Evolutionary conservation across 2,329 filamentous ascomycete genomes (phyloP).

Genomic region (Fusarium citri): DNA sequence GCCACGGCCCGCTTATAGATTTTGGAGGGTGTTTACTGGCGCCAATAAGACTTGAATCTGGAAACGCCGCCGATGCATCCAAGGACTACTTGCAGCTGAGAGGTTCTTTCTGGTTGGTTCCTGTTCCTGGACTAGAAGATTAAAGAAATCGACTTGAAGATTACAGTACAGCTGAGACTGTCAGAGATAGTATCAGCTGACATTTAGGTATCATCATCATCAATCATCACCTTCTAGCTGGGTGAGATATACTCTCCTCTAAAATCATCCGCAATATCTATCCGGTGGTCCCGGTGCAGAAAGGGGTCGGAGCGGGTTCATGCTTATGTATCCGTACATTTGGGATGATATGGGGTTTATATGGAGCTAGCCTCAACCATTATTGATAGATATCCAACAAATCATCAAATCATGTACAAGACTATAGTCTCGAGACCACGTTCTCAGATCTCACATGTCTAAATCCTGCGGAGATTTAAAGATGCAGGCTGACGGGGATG

Average conservation of each 20-base stretch:
- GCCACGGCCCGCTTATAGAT: constrained; percentile 35
- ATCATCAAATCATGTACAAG: not conserved
- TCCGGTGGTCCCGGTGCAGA: not conserved
- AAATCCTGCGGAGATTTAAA: not conserved
- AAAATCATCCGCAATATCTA: not conserved
- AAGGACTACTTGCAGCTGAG: constrained; percentile 16
- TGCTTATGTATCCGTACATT: not conserved
- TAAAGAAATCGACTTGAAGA: not conserved
- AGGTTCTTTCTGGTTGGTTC: constrained; percentile 18
- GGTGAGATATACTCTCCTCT: not conserved
- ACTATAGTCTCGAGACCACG: not conserved
- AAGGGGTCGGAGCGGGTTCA: constrained; percentile 9
- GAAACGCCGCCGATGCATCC: constrained; percentile 25
- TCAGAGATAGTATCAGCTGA: not conserved
- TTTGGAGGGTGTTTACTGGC: constrained; percentile 11
- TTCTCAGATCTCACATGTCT: not conserved
- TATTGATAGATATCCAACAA: not conserved
- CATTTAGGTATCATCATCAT: not conserved
- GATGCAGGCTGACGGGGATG: not conserved
- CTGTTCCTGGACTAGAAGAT: constrained; percentile 22
- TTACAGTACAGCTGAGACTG: not conserved
- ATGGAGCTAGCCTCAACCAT: not conserved
- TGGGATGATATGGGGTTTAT: constrained; percentile 3
- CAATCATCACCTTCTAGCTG: not conserved
- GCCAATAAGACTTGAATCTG: constrained; percentile 26